Percentiles rank a stretch among this genome's conserved stretches.
Evolutionary conservation across 2,329 filamentous ascomycete genomes (phyloP).

Genomic region (Alternaria novae-zelandiae): DNA sequence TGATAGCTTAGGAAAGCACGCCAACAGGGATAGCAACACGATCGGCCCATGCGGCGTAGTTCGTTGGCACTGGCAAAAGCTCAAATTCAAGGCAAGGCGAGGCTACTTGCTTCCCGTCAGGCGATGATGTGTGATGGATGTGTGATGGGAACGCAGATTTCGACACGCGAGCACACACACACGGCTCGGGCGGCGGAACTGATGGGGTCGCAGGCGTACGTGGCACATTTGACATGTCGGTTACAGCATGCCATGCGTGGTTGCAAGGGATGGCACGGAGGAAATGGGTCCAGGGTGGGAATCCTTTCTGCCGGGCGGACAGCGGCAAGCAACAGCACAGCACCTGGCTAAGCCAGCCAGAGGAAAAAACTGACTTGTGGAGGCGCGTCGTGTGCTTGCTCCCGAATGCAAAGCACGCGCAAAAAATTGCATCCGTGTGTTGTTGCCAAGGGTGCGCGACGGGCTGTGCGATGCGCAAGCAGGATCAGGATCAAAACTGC

Average conservation of each 20-base stretch:
- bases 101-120: background rate
- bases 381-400: background rate
- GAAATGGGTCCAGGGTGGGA: constrained; percentile 12
- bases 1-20: background rate
- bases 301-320: constrained; percentile 7
- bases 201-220: constrained; percentile 4
- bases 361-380: background rate
- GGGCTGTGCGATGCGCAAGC: background rate
- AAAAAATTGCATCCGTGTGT: background rate
- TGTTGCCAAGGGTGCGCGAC: background rate
- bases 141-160: background rate
- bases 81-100: background rate
- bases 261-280: constrained; percentile 9
- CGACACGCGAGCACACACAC: background rate
- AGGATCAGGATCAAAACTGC: background rate
- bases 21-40: background rate
- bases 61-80: background rate
- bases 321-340: background rate
- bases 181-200: constrained; percentile 6
- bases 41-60: background rate
- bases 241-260: constrained; percentile 2
- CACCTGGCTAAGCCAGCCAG: background rate
- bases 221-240: constrained; percentile 5
- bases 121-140: background rate
- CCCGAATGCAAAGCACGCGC: background rate